Evolutionary conservation across 2,329 filamentous ascomycete genomes (phyloP).

Genomic region (Metarhizium robertsii): DNA sequence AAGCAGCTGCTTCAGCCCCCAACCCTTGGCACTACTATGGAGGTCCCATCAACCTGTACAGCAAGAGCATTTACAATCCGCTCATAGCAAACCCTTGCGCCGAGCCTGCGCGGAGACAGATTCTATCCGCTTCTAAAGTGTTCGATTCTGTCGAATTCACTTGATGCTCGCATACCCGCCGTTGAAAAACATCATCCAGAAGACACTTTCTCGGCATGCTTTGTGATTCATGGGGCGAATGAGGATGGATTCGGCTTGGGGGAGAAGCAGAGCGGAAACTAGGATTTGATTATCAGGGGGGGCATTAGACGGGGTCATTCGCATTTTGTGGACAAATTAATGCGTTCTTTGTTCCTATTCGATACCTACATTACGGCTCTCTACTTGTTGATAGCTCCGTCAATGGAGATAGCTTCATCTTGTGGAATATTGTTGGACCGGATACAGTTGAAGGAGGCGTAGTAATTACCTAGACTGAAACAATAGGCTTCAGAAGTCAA

Average conservation of each 20-base stretch:
- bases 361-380: background rate
- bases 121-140: background rate
- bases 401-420: background rate
- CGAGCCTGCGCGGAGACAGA: background rate
- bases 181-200: too few species aligned
- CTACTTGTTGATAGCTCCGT: background rate
- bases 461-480: background rate
- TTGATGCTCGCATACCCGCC: background rate
- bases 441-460: background rate
- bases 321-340: background rate
- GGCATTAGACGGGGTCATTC: background rate
- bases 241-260: background rate
- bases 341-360: background rate
- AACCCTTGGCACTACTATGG: background rate
- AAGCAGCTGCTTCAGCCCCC: background rate
- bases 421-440: background rate
- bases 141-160: background rate
- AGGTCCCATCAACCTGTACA: background rate
- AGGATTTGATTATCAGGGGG: background rate
- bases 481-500: background rate
- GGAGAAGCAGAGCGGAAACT: background rate
- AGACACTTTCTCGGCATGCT: background rate
- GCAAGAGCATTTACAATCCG: background rate
- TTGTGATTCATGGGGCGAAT: background rate
- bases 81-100: background rate